Conservation (phyloP, 169 alveolate genomes). For the Perkinsus olseni region DNA sequence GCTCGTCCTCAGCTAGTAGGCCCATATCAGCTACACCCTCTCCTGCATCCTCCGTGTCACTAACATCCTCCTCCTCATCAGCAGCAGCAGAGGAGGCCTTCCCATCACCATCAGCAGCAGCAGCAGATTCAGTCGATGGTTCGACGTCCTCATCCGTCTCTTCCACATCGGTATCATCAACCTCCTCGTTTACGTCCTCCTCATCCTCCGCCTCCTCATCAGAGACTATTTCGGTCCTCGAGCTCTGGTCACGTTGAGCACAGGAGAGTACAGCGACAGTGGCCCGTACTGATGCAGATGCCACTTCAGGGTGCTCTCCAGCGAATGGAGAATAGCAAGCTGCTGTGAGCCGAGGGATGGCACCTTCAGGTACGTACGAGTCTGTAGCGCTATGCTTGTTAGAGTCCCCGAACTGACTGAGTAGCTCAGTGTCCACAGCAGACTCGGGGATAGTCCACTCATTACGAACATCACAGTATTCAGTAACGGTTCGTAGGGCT, state of each 20-base stretch:
- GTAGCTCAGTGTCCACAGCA: background rate
- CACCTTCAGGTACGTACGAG: background rate
- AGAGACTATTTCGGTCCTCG: background rate
- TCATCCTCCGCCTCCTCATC: background rate
- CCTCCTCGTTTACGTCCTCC: background rate
- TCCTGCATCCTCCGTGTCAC: background rate
- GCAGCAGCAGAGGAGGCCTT: background rate
- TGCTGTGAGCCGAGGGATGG: background rate
- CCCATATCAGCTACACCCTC: background rate
- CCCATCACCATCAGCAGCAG: background rate
- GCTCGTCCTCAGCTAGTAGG: background rate
- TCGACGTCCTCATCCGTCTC: background rate
- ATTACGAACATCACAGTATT: background rate
- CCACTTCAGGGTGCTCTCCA: background rate
- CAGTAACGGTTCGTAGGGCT: background rate
- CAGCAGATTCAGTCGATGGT: background rate
- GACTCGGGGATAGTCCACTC: background rate
- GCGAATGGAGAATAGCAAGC: background rate
- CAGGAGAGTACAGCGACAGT: background rate
- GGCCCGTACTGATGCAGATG: background rate
- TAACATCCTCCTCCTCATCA: too few species aligned
- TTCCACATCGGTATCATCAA: background rate
- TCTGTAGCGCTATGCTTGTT: background rate
- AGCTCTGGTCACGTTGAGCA: background rate
- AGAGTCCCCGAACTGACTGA: background rate